Percentiles rank a stretch among this genome's conserved stretches.
Evolutionary conservation across 2,329 filamentous ascomycete species (phyloP).

Genomic region (Sporothrix luriei): DNA sequence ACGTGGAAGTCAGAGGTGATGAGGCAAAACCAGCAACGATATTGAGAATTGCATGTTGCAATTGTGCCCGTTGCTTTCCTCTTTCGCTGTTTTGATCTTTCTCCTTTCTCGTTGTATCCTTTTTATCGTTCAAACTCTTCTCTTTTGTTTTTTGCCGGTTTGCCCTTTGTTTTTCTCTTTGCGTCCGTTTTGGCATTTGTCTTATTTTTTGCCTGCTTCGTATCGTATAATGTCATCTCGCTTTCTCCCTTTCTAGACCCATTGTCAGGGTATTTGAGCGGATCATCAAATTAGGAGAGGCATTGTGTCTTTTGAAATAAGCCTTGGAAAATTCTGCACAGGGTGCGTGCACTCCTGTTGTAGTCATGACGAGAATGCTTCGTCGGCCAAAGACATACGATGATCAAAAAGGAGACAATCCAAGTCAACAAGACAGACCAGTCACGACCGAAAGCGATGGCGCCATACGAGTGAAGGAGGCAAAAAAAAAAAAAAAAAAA

Average conservation of each 20-base stretch:
- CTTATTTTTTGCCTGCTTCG: too few relatives aligned
- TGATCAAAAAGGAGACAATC: constrained; percentile 2
- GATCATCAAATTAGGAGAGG: constrained; percentile 13
- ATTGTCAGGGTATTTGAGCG: constrained; percentile 6
- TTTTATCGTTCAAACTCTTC: background rate
- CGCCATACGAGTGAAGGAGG: too few relatives aligned
- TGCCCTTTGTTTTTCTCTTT: background rate
- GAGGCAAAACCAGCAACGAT: background rate
- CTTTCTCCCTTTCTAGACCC: background rate
- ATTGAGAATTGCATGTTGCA: constrained; percentile 1
- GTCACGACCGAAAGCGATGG: background rate
- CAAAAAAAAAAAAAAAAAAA: background rate
- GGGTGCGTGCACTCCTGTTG: constrained; percentile 19
- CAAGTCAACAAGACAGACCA: background rate
- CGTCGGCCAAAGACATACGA: background rate
- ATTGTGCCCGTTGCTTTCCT: background rate
- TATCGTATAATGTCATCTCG: background rate
- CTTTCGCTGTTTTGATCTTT: background rate
- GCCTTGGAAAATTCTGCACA: background rate
- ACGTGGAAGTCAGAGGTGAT: background rate
- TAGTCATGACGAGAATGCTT: background rate
- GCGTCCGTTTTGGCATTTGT: background rate
- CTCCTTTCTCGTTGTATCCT: background rate
- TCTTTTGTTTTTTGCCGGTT: background rate
- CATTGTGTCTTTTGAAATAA: constrained; percentile 6